phyloP scores from a whole-genome alignment of 148 eudicot genomes.

The Rhododendron ovatum region DNA sequence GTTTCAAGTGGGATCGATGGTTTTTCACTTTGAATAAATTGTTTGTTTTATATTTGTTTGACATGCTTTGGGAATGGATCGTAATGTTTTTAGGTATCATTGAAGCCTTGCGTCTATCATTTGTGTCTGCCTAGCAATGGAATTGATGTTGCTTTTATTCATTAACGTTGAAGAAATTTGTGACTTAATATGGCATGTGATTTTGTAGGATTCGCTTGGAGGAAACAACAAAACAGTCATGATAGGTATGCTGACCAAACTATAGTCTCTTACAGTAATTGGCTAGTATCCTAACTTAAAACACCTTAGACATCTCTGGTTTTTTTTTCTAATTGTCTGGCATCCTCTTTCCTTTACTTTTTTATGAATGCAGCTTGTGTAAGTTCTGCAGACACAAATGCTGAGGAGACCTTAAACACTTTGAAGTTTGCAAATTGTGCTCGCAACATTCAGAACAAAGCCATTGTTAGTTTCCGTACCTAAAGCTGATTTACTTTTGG shows the following conservation, averaged over 20 bases:
- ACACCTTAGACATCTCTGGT: not conserved
- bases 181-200: conserved; percentile 11
- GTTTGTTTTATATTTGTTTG: not conserved
- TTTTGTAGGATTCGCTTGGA: conserved; percentile 83
- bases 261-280: not conserved
- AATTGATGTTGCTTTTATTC: not conserved
- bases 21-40: not conserved
- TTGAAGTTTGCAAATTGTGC: conserved; percentile 96
- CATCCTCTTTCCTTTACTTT: not conserved
- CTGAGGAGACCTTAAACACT: conserved; percentile 96
- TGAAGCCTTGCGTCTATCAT: not conserved
- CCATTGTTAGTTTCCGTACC: conserved; percentile 57
- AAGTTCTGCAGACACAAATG: conserved; percentile 95
- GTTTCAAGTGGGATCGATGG: not conserved
- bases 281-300: not conserved
- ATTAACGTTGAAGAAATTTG: not conserved
- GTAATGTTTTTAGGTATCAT: not conserved
- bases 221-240: conserved; percentile 96
- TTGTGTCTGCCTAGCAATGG: not conserved
- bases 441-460: conserved; percentile 95
- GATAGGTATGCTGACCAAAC: conserved; percentile 61
- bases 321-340: not conserved
- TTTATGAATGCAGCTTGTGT: conserved; percentile 61
- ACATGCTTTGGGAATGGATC: not conserved
- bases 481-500: not conserved